Conservation (phyloP, 2,329 filamentous ascomycete species). For the Cladosporium velox region DNA sequence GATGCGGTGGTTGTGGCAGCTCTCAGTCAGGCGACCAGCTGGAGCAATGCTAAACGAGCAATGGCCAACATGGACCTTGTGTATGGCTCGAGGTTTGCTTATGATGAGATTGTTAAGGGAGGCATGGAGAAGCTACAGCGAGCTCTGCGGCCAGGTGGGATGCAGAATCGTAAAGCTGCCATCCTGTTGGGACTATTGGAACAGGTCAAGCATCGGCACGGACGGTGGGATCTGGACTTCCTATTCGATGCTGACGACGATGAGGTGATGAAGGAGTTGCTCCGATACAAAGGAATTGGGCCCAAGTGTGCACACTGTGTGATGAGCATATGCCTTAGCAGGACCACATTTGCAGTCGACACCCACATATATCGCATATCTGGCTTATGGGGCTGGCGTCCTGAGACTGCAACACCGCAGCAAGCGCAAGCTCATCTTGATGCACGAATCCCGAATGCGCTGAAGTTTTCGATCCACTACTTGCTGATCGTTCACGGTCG, state of each 20-base stretch:
- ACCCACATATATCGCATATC: conserved; percentile 21
- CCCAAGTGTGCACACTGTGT: conserved; percentile 53
- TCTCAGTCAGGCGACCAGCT: conserved; percentile 19
- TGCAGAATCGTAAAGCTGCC: conserved; percentile 13
- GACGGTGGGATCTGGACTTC: conserved; percentile 47
- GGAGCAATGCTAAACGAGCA: conserved; percentile 20
- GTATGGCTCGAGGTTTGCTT: conserved; percentile 18
- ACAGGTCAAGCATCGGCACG: conserved; percentile 10
- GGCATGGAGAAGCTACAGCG: conserved; percentile 11
- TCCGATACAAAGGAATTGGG: conserved; percentile 55
- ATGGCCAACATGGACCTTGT: conserved; percentile 15
- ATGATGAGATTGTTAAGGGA: not conserved
- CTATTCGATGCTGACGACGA: conserved; percentile 48
- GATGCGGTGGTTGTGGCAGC: conserved; percentile 19
- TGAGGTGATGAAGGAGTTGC: conserved; percentile 54
- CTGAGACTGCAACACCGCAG: conserved; percentile 11
- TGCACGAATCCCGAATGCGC: conserved; percentile 9
- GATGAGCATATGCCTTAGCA: conserved; percentile 6
- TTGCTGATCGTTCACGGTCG: conserved; percentile 19
- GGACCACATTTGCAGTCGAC: conserved; percentile 19
- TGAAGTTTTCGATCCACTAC: conserved; percentile 21
- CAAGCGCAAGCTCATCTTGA: conserved; percentile 17
- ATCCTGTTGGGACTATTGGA: conserved; percentile 11
- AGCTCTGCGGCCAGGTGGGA: conserved; percentile 12
- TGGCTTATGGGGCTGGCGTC: conserved; percentile 20